Conservation (phyloP, 228 moss, liverwort and hornwort genomes). For the Sphagnum magellanicum region DNA sequence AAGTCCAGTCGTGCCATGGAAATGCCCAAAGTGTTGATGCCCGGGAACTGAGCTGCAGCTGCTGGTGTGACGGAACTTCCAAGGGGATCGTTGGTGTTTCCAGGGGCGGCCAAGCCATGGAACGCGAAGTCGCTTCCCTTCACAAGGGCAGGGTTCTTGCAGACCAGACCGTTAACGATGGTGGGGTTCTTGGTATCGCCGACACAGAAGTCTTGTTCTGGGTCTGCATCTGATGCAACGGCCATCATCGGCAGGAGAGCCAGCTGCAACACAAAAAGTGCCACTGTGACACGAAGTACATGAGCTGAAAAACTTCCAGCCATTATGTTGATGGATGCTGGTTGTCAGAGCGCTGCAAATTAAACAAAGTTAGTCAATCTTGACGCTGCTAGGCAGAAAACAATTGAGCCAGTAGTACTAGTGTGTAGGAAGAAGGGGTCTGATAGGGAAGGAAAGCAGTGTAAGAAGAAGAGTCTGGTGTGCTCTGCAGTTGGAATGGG, state of each 20-base stretch:
- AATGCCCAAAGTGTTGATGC: slow-evolving; percentile 5
- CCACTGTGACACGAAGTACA: too few species aligned
- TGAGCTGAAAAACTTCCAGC: too few species aligned
- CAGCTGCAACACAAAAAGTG: too few species aligned
- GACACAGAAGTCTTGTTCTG: slow-evolving; percentile 14
- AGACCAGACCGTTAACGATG: slow-evolving; percentile 7
- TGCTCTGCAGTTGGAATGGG: too few species aligned
- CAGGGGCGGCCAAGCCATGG: slow-evolving; percentile 1
- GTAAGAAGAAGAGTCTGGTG: too few species aligned
- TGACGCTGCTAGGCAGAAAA: too few species aligned
- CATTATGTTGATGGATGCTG: too few species aligned
- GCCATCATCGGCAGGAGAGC: not conserved
- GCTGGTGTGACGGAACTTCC: slow-evolving; percentile 21
- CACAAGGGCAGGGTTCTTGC: slow-evolving; percentile 5
- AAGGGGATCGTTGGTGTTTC: slow-evolving; percentile 19
- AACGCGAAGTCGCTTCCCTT: slow-evolving; percentile 2
- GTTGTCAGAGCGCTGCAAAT: too few species aligned
- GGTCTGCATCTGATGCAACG: slow-evolving; percentile 7
- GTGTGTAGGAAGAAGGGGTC: too few species aligned
- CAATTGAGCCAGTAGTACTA: too few species aligned
- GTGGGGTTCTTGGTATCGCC: not conserved
- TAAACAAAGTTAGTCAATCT: too few species aligned
- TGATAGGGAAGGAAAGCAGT: too few species aligned
- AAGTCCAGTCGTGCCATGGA: not conserved
- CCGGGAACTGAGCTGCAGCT: slow-evolving; percentile 3